These are phyloP conservation scores for Penicillium paradoxum DNA, from an alignment of 495 filamentous ascomycete genomes.

Conservation along the genomic window DNA sequence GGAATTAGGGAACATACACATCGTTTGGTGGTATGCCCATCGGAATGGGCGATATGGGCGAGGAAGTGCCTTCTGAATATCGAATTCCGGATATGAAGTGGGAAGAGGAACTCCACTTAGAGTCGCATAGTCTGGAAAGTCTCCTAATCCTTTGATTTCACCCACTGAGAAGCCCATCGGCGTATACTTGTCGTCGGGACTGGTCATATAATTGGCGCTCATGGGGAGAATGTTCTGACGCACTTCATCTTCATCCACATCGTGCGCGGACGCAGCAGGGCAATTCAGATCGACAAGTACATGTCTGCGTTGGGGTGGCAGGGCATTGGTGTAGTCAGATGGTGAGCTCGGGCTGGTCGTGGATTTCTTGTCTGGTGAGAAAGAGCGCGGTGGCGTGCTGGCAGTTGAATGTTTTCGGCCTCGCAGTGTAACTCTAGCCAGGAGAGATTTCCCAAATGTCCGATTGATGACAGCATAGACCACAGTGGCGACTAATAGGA, in stretches of 20 bases:
- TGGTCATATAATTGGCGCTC: conserved; percentile 37
- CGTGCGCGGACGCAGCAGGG: conserved; percentile 15
- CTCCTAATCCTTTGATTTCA: conserved; percentile 69
- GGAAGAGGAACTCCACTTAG: conserved; percentile 78
- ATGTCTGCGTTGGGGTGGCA: conserved; percentile 54
- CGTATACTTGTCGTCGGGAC: conserved; percentile 43
- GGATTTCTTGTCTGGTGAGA: conserved; percentile 49
- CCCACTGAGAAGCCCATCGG: conserved; percentile 58
- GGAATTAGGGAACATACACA: conserved; percentile 60
- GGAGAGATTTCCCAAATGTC: conserved; percentile 7
- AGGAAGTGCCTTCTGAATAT: conserved; percentile 60
- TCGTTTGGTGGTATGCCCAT: conserved; percentile 89
- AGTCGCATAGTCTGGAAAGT: conserved; percentile 78
- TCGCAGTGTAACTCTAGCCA: conserved; percentile 20
- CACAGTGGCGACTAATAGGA: conserved; percentile 21
- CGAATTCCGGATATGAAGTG: conserved; percentile 56
- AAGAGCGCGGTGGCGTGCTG: conserved; percentile 52
- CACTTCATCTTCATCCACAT: conserved; percentile 31
- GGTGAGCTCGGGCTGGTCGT: conserved; percentile 20
- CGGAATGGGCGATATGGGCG: conserved; percentile 75
- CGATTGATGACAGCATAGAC: conserved; percentile 15
- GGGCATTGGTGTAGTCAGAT: conserved; percentile 41
- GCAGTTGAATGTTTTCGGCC: conserved; percentile 37
- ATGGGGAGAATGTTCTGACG: conserved; percentile 38
- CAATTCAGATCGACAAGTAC: conserved; percentile 36